These are phyloP conservation scores for Chrysoporthe deuterocubensis DNA, from an alignment of 2,329 filamentous ascomycete genomes.

Conservation along the genomic window DNA sequence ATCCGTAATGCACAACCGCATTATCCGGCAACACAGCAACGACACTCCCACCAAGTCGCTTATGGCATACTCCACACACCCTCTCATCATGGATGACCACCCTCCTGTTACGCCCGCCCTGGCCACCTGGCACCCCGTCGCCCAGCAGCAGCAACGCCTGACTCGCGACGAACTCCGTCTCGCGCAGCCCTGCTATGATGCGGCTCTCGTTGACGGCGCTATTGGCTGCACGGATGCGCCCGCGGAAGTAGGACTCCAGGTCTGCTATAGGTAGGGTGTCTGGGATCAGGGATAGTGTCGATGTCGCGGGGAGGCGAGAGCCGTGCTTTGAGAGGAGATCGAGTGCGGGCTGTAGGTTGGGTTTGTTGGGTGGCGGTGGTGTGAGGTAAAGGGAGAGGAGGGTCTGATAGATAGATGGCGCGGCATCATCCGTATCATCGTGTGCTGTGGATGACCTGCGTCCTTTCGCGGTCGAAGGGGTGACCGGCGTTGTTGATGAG, in stretches of 20 bases:
- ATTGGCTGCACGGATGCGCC: slow-evolving; percentile 85
- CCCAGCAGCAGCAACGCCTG: slow-evolving; percentile 77
- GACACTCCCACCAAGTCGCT: slow-evolving; percentile 87
- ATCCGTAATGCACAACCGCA: slow-evolving; percentile 81
- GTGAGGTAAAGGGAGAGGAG: slow-evolving; percentile 87
- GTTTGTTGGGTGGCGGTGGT: slow-evolving; percentile 73
- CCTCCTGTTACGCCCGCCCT: slow-evolving; percentile 61
- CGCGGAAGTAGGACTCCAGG: slow-evolving; percentile 88
- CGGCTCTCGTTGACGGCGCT: slow-evolving; percentile 79
- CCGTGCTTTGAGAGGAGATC: slow-evolving; percentile 90
- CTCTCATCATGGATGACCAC: slow-evolving; percentile 87
- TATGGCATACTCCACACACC: slow-evolving; percentile 91
- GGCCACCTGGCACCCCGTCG: slow-evolving; percentile 58
- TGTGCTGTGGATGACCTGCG: slow-evolving; percentile 40
- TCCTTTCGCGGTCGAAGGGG: slow-evolving; percentile 37
- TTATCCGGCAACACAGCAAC: slow-evolving; percentile 88
- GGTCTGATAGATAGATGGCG: slow-evolving; percentile 86
- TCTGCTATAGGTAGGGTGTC: slow-evolving; percentile 76
- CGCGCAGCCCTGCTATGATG: slow-evolving; percentile 76
- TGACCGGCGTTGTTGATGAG: slow-evolving; percentile 37
- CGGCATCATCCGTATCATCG: slow-evolving; percentile 52
- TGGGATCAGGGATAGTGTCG: slow-evolving; percentile 85
- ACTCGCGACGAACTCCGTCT: slow-evolving; percentile 77
- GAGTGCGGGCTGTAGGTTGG: slow-evolving; percentile 79
- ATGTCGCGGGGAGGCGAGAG: slow-evolving; percentile 84